Evolutionary conservation across 1,284 basidiomycete species (phyloP).

Genomic region (Mycena sp.): DNA sequence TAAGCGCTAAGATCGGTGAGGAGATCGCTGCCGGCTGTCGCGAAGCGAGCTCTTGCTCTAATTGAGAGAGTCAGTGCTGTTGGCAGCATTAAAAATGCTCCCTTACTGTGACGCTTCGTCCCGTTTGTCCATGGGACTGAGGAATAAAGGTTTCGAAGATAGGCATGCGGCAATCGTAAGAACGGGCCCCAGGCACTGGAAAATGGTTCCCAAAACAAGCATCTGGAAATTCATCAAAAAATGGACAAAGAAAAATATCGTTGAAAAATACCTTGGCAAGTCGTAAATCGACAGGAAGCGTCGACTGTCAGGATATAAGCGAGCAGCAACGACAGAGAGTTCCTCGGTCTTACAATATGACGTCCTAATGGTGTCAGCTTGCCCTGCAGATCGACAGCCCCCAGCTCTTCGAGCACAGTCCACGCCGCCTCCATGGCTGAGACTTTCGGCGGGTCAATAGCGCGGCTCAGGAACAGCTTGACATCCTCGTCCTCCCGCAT

Average conservation of each 20-base stretch:
- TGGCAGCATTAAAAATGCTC: not conserved
- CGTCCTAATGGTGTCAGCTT: slow-evolving; percentile 85
- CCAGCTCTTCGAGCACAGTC: slow-evolving; percentile 79
- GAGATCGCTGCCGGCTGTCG: slow-evolving; percentile 84
- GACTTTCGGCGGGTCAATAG: slow-evolving; percentile 86
- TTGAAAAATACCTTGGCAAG: slow-evolving; percentile 75
- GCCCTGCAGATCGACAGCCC: slow-evolving; percentile 74
- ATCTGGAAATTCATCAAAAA: slow-evolving; percentile 57
- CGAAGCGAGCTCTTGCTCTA: slow-evolving; percentile 78
- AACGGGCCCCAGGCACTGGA: slow-evolving; percentile 80
- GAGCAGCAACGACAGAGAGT: slow-evolving; percentile 5
- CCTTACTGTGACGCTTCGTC: slow-evolving; percentile 79
- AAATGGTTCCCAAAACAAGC: slow-evolving; percentile 85
- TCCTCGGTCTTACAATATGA: slow-evolving; percentile 69
- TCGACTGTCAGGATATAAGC: slow-evolving; percentile 57
- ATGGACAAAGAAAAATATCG: not conserved
- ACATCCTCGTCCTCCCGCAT: slow-evolving; percentile 85
- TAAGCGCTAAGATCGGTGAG: slow-evolving; percentile 86
- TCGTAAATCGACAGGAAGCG: slow-evolving; percentile 90
- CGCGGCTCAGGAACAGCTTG: slow-evolving; percentile 78
- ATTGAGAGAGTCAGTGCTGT: slow-evolving; percentile 13
- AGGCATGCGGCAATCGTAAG: slow-evolving; percentile 87
- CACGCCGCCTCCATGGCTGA: slow-evolving; percentile 85
- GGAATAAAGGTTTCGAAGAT: slow-evolving; percentile 89
- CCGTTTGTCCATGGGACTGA: slow-evolving; percentile 83